A percentile compares a stretch with the other conserved stretches of the same genome.
Evolutionary conservation across 257 asterid genomes (phyloP).

Genomic region (Asclepias syriaca): DNA sequence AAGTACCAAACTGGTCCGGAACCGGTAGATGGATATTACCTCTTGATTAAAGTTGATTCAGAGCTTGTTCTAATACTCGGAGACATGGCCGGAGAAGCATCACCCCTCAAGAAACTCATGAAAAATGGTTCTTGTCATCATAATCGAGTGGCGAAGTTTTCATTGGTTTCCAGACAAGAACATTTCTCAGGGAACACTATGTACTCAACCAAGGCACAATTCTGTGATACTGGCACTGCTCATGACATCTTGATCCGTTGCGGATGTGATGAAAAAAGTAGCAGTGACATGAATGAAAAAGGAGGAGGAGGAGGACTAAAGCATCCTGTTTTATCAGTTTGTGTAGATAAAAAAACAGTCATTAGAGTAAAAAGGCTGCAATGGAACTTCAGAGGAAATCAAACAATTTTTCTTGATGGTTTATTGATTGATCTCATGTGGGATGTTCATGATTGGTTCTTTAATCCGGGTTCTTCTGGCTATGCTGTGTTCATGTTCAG

Average conservation of each 20-base stretch:
- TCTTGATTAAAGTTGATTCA: conserved; percentile 47
- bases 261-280: conserved; percentile 43
- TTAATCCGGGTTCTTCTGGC: conserved; percentile 40
- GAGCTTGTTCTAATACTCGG: conserved; percentile 53
- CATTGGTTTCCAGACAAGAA: conserved; percentile 60
- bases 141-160: conserved; percentile 31
- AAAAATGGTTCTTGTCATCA: conserved; percentile 14
- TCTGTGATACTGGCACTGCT: conserved; percentile 43
- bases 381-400: conserved; percentile 96
- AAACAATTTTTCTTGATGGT: conserved; percentile 80
- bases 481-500: conserved; percentile 86
- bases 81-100: conserved; percentile 39
- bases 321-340: conserved; percentile 62
- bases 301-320: conserved; percentile 7
- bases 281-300: no score
- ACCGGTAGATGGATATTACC: conserved; percentile 57
- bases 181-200: conserved; percentile 61
- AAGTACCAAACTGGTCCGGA: conserved; percentile 63
- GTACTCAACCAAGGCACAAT: conserved; percentile 68
- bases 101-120: conserved; percentile 21
- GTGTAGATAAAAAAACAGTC: conserved; percentile 63
- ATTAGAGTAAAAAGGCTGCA: conserved; percentile 76
- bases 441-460: conserved; percentile 95
- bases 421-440: conserved; percentile 83
- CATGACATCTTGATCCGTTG: conserved; percentile 71